Evolutionary conservation across 305 asterid species (phyloP).

Genomic region (Fraxinus nigra): DNA sequence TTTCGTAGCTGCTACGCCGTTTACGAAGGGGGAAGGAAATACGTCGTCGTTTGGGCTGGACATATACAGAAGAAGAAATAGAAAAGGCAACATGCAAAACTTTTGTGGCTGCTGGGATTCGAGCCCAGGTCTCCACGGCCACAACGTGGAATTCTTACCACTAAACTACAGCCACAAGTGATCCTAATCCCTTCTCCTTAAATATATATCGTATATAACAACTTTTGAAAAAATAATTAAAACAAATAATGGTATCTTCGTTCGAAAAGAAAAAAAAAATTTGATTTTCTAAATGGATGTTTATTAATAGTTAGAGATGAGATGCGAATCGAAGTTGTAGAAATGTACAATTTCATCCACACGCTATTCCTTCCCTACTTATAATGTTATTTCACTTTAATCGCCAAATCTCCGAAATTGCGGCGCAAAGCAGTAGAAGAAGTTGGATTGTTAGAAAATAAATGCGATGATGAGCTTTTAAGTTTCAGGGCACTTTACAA

Average conservation of each 20-base stretch:
- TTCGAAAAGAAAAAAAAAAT: neutral
- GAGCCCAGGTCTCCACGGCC: slow-evolving; percentile 99
- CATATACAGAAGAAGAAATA: neutral
- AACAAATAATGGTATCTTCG: too few relatives aligned
- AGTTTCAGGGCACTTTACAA: neutral
- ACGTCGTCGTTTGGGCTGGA: neutral
- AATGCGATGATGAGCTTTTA: neutral
- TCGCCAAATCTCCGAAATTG: too few relatives aligned
- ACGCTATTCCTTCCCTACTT: neutral
- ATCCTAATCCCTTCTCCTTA: neutral
- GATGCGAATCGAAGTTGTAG: neutral
- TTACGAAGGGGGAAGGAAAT: neutral
- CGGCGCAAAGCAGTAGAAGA: neutral
- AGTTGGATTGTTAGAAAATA: neutral
- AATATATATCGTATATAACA: too few relatives aligned
- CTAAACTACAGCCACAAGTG: slow-evolving; percentile 90
- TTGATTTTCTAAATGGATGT: neutral
- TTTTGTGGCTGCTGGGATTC: slow-evolving; percentile 98
- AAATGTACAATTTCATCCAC: neutral
- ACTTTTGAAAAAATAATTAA: too few relatives aligned
- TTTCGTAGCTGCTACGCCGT: neutral
- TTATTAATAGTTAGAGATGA: neutral
- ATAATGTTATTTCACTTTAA: neutral
- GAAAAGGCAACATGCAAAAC: too few relatives aligned
- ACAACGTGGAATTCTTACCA: slow-evolving; percentile 99